Percentiles rank a stretch among this genome's conserved stretches.
Conservation (phyloP, 2,329 filamentous ascomycete genomes). For the Metarhizium brunneum region DNA sequence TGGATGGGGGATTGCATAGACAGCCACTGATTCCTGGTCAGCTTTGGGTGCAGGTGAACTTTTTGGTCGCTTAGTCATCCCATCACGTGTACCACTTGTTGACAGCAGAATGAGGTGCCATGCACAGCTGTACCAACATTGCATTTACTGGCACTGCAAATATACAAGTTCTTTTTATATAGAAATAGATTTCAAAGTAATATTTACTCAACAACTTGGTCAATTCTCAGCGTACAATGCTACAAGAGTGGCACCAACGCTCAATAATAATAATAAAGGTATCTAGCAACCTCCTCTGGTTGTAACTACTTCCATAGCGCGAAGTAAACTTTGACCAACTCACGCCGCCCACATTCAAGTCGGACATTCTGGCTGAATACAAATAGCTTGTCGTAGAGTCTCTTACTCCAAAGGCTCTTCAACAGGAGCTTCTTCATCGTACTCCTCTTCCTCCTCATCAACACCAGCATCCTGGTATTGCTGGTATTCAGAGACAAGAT, state of each 20-base stretch:
- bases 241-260: neutral
- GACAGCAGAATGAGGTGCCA: neutral
- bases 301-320: conserved; percentile 13
- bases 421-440: conserved; percentile 72
- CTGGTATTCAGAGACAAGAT: conserved; percentile 98
- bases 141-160: neutral
- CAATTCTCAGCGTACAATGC: neutral
- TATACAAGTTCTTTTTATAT: neutral
- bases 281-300: conserved; percentile 9
- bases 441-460: conserved; percentile 95
- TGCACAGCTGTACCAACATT: neutral
- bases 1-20: neutral
- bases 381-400: neutral
- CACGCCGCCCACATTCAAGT: neutral
- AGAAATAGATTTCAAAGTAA: neutral
- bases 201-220: conserved; percentile 1
- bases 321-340: conserved; percentile 20
- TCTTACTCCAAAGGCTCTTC: conserved; percentile 54
- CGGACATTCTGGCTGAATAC: neutral
- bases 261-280: conserved; percentile 2
- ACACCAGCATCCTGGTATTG: conserved; percentile 99
- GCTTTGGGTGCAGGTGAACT: conserved; percentile 1
- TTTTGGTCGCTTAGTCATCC: conserved; percentile 12
- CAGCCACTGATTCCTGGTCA: neutral
- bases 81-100: conserved; percentile 4